Conservation (phyloP, 495 filamentous ascomycete species). For the Podospora comata region DNA sequence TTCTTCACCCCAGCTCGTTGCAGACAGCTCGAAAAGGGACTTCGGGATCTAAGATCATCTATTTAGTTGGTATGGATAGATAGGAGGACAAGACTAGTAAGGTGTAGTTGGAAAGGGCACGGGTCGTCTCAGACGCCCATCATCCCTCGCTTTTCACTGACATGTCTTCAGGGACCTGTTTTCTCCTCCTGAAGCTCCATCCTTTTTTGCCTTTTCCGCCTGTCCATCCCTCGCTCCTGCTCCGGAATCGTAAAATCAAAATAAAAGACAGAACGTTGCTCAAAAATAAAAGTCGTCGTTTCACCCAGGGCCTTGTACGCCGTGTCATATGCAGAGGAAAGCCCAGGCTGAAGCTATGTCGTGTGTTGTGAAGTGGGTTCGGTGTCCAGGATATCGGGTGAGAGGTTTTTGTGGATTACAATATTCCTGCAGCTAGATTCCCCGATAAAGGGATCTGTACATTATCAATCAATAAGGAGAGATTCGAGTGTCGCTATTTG, state of each 20-base stretch:
- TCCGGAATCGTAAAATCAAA: not conserved
- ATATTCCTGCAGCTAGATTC: not conserved
- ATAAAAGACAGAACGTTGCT: constrained; percentile 10
- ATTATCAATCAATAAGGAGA: constrained; percentile 20
- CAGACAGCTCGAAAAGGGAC: not conserved
- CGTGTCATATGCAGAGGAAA: not conserved
- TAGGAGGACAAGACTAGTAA: not conserved
- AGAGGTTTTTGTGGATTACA: not conserved
- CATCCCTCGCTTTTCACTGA: not conserved
- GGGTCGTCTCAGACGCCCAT: not conserved
- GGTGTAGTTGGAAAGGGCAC: not conserved
- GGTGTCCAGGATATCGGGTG: not conserved
- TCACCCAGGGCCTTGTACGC: not conserved
- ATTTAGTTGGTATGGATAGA: not conserved
- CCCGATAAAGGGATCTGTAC: constrained; percentile 17
- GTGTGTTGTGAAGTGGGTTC: not conserved
- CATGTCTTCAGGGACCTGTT: not conserved
- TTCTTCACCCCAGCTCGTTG: not conserved
- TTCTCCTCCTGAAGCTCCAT: not conserved
- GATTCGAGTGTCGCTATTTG: not conserved
- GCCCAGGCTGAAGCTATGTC: not conserved
- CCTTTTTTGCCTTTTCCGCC: not conserved
- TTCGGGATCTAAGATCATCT: not conserved
- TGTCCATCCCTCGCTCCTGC: not conserved
- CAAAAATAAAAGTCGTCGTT: constrained; percentile 6